Conservation (phyloP, 208 protist species). For the Lotmaria passim region DNA sequence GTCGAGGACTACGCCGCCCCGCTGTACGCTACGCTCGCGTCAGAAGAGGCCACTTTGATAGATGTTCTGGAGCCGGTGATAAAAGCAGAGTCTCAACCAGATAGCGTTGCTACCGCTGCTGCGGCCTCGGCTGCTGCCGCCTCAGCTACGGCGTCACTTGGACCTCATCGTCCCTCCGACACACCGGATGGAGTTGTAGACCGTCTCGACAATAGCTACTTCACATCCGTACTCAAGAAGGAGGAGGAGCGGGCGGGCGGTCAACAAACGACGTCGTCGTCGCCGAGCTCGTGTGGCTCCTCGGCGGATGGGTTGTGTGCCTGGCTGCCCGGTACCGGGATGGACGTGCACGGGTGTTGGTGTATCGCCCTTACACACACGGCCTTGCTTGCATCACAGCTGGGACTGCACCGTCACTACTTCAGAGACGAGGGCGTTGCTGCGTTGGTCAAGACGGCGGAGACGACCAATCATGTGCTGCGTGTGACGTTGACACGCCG, state of each 20-base stretch:
- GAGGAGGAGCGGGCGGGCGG: background rate
- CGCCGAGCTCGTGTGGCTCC: too few relatives aligned
- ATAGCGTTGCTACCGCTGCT: background rate
- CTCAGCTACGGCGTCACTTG: background rate
- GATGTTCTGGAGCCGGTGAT: background rate
- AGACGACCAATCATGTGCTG: constrained; percentile 18
- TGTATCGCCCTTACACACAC: constrained; percentile 18
- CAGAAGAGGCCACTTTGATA: constrained; percentile 12
- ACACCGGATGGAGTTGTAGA: background rate
- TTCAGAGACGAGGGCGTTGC: background rate
- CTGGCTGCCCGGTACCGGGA: constrained; percentile 23
- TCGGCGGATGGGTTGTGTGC: background rate
- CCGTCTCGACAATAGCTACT: background rate
- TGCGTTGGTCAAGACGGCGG: background rate
- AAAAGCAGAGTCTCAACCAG: background rate
- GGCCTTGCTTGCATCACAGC: constrained; percentile 3
- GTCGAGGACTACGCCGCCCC: constrained; percentile 4
- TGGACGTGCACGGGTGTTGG: constrained; percentile 31
- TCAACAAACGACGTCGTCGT: background rate
- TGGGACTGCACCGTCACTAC: constrained; percentile 3
- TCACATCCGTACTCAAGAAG: background rate
- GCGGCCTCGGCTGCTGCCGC: background rate
- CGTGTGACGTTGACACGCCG: constrained; percentile 11
- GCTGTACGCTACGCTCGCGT: constrained; percentile 6
- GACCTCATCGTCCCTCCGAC: too few relatives aligned